Percentiles rank a stretch among this genome's conserved stretches.
Conservation (phyloP, 2,329 filamentous ascomycete species). For the Passalora sequoiae region DNA sequence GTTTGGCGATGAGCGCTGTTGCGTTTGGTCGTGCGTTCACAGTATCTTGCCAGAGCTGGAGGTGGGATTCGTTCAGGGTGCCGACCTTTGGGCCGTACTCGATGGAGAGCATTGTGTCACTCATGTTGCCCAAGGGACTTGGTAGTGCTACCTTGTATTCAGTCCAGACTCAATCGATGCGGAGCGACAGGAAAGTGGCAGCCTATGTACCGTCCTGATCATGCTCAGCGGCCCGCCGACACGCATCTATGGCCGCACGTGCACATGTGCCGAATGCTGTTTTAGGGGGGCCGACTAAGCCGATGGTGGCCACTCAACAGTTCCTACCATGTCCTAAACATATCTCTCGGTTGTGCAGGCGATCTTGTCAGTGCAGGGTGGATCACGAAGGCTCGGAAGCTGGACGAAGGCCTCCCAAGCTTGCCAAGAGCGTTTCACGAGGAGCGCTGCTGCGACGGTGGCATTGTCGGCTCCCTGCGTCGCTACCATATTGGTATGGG, state of each 20-base stretch:
- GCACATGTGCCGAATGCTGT: slow-evolving; percentile 7
- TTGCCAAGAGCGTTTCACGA: slow-evolving; percentile 10
- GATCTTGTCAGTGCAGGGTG: slow-evolving; percentile 8
- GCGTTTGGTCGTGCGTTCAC: slow-evolving; percentile 29
- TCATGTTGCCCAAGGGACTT: slow-evolving; percentile 20
- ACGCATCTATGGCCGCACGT: slow-evolving; percentile 15
- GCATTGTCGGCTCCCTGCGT: slow-evolving; percentile 6
- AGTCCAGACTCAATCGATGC: slow-evolving; percentile 8
- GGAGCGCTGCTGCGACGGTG: slow-evolving; percentile 7
- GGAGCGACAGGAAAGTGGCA: slow-evolving; percentile 12
- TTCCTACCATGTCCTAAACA: slow-evolving; percentile 2
- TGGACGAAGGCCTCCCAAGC: slow-evolving; percentile 5
- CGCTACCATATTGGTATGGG: slow-evolving; percentile 7
- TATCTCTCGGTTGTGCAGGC: slow-evolving; percentile 11
- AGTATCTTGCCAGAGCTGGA: slow-evolving; percentile 31
- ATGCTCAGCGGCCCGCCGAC: slow-evolving; percentile 10
- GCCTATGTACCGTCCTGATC: slow-evolving; percentile 24
- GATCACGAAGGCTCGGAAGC: slow-evolving; percentile 8
- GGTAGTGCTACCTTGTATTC: slow-evolving; percentile 15
- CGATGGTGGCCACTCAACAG: slow-evolving; percentile 4
- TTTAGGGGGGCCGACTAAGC: slow-evolving; percentile 10
- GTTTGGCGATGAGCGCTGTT: slow-evolving; percentile 29
- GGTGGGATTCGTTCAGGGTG: slow-evolving; percentile 26
- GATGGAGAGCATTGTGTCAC: slow-evolving; percentile 23
- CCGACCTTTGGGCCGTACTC: slow-evolving; percentile 25